Evolutionary conservation across 2,329 filamentous ascomycete genomes (phyloP), one percentile per base, ranked within the genome.

Genomic region (Penicillium janthinellum): DNA sequence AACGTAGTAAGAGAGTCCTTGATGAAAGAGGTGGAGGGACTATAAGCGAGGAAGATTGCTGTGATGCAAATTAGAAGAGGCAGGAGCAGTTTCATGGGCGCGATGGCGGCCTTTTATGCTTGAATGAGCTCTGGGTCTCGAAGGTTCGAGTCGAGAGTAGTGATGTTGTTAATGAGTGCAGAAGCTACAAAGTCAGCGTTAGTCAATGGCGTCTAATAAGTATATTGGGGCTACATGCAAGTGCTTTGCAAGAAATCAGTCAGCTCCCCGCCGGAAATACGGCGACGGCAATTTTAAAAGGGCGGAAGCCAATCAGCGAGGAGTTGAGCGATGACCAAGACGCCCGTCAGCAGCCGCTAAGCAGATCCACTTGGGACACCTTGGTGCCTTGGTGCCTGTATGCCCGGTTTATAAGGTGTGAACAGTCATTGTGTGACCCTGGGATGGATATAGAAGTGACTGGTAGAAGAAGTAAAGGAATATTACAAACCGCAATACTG

Each of bases 11-110:
- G 37, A 58, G 51, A 44, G 34, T 68, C 57, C 20, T 67, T 64
- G 31, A 71, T 64, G 28, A 53, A 62, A 3, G 20, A 12, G 22
- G 31, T 51, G 6, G 37, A 39, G 25, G 64, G 63, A 57, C 63
- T 58, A 65, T 70, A 73, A 25, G 67, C 64, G 47, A 71, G 52
- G 49, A 72, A 17, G 49, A 74, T 67, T 71, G 75, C 73, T 64
- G 65, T 66, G 64, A 75, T 71, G 69, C 71, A 76, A 71, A 76
- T 73, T 61, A 73, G 62, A 72, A 76, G 60, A 57, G 75, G 71
- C 20, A 75, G 59, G 59, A 77, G 60, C 14, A 75, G 55, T 68
- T 67, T 76, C 75, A 78, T 77, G 61, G 68, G 65, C 55, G 57
- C 34, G 57, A 56, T 38, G 35, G 42, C 20, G 56, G 59, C 51